phyloP scores from a whole-genome alignment of 495 filamentous ascomycete species.

The Penicillium odoratum region DNA sequence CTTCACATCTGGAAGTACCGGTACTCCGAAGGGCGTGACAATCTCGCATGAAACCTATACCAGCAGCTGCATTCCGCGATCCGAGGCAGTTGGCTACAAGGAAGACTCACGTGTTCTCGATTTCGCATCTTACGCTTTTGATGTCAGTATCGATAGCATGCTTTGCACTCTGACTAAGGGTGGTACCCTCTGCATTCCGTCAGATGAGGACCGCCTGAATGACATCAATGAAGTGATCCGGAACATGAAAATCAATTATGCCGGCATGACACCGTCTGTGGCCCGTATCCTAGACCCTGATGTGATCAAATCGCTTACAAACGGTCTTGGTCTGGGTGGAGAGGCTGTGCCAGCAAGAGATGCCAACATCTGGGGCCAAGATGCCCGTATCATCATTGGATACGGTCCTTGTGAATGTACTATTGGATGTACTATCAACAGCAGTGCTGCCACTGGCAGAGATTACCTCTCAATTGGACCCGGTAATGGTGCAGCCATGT shows the following conservation, averaged over 20 bases:
- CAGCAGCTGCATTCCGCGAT: constrained; percentile 38
- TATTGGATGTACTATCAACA: constrained; percentile 47
- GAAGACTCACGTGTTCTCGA: constrained; percentile 40
- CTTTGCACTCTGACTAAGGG: constrained; percentile 44
- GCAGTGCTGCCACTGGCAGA: constrained; percentile 40
- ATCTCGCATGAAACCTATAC: constrained; percentile 50
- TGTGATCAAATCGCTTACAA: constrained; percentile 43
- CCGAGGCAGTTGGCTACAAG: constrained; percentile 37
- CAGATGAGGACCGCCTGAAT: constrained; percentile 49
- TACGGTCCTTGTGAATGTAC: constrained; percentile 55
- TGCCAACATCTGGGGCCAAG: constrained; percentile 38
- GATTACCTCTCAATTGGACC: constrained; percentile 39
- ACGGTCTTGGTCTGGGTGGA: constrained; percentile 50
- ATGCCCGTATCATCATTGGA: constrained; percentile 46
- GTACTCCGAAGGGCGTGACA: constrained; percentile 56
- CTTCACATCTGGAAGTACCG: constrained; percentile 56
- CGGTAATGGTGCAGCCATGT: constrained; percentile 41
- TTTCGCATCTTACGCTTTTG: constrained; percentile 51
- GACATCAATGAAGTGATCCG: constrained; percentile 50
- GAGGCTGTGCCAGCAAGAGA: constrained; percentile 48
- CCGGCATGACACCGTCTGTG: constrained; percentile 53
- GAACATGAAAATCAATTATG: constrained; percentile 44
- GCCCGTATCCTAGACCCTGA: constrained; percentile 43
- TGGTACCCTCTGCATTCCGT: constrained; percentile 53
- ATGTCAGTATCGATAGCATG: constrained; percentile 48